Evolutionary conservation across 768 basidiomycete genomes (phyloP).

Genomic region (Xanthoconium stramineum): DNA sequence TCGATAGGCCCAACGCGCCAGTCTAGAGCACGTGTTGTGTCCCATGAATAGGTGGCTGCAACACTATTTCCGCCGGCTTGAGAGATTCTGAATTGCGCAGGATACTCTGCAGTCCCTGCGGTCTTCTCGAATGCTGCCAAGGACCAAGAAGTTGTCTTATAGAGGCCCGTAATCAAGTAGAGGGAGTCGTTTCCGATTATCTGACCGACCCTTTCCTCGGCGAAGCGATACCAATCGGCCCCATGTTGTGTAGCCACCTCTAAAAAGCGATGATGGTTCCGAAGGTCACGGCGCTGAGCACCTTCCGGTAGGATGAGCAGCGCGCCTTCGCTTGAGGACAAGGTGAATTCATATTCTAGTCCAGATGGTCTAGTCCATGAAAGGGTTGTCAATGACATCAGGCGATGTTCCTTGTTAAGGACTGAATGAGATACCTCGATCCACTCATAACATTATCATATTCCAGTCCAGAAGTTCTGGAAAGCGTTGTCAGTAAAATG

Average conservation of each 20-base stretch:
- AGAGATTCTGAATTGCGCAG: conserved; percentile 8
- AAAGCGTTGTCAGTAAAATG: too few relatives aligned
- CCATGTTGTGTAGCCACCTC: conserved; percentile 22
- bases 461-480: too few relatives aligned
- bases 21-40: not conserved
- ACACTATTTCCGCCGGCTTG: not conserved
- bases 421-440: not conserved
- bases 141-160: not conserved
- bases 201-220: conserved; percentile 11
- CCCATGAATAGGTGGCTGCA: conserved; percentile 7
- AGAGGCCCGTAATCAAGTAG: not conserved
- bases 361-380: not conserved
- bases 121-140: not conserved
- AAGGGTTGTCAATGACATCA: not conserved
- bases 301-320: conserved; percentile 32
- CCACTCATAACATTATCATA: too few relatives aligned
- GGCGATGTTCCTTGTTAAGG: not conserved
- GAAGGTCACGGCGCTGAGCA: conserved; percentile 18
- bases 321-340: conserved; percentile 26
- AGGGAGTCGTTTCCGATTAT: conserved; percentile 18
- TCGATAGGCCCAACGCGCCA: conserved; percentile 4
- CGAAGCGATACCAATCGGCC: conserved; percentile 27
- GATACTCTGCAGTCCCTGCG: not conserved
- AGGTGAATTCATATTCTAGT: conserved; percentile 3
- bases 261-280: conserved; percentile 16